phyloP scores from a whole-genome alignment of 768 basidiomycete species.

The Termitomyces sp. region DNA sequence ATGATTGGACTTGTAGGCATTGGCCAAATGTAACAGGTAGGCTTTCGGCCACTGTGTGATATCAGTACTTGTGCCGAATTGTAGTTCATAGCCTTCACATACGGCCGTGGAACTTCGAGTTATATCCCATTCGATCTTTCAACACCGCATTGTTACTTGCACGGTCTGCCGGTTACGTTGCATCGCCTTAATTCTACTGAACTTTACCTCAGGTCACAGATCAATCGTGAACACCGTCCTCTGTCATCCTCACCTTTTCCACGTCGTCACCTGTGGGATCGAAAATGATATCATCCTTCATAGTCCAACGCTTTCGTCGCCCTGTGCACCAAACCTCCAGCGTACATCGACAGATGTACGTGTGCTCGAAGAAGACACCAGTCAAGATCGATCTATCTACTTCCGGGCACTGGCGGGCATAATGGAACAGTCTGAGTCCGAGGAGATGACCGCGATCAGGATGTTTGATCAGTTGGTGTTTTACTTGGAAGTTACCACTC shows the following conservation, averaged over 20 bases:
- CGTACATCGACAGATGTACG: constrained; percentile 47
- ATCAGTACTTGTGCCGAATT: not conserved
- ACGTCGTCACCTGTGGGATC: constrained; percentile 67
- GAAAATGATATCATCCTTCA: constrained; percentile 69
- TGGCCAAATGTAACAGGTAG: constrained; percentile 33
- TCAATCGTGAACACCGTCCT: constrained; percentile 75
- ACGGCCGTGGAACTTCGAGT: constrained; percentile 31
- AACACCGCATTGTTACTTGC: constrained; percentile 55
- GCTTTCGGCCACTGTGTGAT: constrained; percentile 3
- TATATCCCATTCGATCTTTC: constrained; percentile 59
- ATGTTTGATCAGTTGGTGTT: constrained; percentile 64
- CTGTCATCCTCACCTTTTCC: constrained; percentile 67
- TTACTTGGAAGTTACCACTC: not conserved
- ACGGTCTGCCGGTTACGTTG: constrained; percentile 33
- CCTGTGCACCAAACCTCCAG: constrained; percentile 45
- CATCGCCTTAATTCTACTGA: not conserved
- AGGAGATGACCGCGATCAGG: constrained; percentile 49
- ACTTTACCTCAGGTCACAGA: constrained; percentile 46
- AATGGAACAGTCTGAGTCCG: constrained; percentile 24
- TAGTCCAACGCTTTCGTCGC: constrained; percentile 52
- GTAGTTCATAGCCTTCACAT: constrained; percentile 40
- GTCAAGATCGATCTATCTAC: constrained; percentile 30
- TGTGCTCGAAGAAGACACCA: constrained; percentile 27
- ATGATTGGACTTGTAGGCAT: constrained; percentile 40
- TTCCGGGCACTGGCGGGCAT: constrained; percentile 27